These are phyloP conservation scores for Apiospora arundinis DNA, from an alignment of 2,329 filamentous ascomycete genomes.

Conservation along the genomic window DNA sequence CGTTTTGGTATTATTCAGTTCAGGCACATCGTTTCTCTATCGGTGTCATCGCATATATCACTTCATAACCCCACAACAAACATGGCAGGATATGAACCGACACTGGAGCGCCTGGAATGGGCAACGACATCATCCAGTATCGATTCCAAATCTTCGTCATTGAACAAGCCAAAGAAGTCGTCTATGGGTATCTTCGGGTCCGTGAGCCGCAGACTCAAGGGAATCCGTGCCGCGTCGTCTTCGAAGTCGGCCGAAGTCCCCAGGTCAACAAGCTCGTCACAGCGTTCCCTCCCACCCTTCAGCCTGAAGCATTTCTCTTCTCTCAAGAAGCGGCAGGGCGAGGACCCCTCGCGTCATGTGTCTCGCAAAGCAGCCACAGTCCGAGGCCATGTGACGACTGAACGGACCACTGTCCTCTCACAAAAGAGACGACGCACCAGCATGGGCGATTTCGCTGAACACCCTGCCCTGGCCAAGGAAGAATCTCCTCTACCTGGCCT, in stretches of 20 bases:
- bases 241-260: background rate
- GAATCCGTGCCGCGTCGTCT: background rate
- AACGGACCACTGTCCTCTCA: background rate
- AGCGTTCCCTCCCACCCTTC: conserved; percentile 2
- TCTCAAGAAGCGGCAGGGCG: background rate
- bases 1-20: background rate
- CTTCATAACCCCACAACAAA: background rate
- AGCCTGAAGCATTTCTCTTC: conserved; percentile 12
- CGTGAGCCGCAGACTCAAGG: background rate
- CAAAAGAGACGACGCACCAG: background rate
- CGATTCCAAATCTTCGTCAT: background rate
- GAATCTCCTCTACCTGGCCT: background rate
- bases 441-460: background rate
- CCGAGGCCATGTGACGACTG: background rate
- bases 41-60: background rate
- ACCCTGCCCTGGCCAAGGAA: background rate
- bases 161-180: background rate
- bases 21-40: background rate
- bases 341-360: background rate
- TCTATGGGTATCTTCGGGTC: background rate
- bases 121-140: background rate
- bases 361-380: conserved; percentile 17
- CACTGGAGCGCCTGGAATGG: background rate
- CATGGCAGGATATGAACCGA: background rate
- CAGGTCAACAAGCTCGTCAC: background rate